These are phyloP conservation scores for Jamesozyma hellenica DNA, from an alignment of 805 yeast genomes.

Conservation along the genomic window DNA sequence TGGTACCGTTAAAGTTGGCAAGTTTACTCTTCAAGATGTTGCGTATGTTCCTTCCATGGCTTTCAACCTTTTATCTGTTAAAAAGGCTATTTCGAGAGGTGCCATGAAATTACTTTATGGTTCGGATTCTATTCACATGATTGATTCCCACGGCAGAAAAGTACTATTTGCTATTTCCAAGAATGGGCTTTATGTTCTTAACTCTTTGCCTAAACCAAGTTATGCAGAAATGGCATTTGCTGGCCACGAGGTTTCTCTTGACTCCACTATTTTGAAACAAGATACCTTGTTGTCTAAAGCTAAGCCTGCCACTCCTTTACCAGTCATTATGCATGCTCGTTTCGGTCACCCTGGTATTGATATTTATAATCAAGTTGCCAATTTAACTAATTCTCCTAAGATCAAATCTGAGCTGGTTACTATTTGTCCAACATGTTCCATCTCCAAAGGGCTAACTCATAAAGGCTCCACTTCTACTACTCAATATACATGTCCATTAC, in stretches of 20 bases:
- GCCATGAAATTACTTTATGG: background rate
- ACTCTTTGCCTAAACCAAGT: background rate
- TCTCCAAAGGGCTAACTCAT: too few relatives aligned
- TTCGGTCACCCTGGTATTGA: too few relatives aligned
- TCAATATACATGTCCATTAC: too few relatives aligned
- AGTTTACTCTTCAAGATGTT: conserved; percentile 1
- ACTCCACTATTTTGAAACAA: background rate
- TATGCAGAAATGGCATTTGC: background rate
- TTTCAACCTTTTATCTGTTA: conserved; percentile 2
- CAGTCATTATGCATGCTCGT: too few relatives aligned
- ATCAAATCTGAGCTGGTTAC: too few relatives aligned
- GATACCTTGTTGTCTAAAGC: background rate
- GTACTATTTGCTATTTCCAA: conserved; percentile 27
- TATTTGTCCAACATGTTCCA: too few relatives aligned
- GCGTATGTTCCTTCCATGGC: conserved; percentile 3
- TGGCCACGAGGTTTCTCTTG: background rate
- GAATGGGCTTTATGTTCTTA: background rate
- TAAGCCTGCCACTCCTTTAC: too few relatives aligned
- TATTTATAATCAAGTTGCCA: too few relatives aligned
- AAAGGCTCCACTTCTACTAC: too few relatives aligned
- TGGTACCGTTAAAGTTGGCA: conserved; percentile 1
- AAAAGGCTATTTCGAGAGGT: conserved; percentile 1
- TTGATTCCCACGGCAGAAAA: background rate
- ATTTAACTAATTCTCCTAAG: too few relatives aligned
- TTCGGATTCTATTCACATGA: background rate